A percentile compares a stretch with the other conserved stretches of the same genome.
Conservation (phyloP, 495 filamentous ascomycete genomes). For the Podospora sp. region DNA sequence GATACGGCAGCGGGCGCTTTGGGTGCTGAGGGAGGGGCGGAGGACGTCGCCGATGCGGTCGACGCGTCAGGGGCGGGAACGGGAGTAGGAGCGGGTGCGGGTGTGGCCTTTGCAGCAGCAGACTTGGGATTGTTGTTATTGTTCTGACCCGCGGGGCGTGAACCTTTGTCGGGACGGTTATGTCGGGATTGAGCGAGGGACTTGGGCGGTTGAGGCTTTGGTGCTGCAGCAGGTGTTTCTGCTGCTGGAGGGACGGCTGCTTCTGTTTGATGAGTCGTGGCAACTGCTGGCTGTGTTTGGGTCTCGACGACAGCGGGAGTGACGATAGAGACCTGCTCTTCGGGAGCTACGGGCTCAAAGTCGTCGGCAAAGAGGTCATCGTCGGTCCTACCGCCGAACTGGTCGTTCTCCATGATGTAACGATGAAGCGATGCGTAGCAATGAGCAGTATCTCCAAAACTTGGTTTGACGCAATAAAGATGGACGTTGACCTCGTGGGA, state of each 20-base stretch:
- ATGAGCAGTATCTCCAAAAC: not conserved
- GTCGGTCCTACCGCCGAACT: constrained; percentile 54
- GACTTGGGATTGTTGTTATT: constrained; percentile 15
- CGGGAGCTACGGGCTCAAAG: constrained; percentile 45
- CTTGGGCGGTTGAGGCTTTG: constrained; percentile 17
- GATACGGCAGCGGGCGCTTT: constrained; percentile 12
- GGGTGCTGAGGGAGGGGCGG: constrained; percentile 5
- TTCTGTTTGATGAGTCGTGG: not conserved
- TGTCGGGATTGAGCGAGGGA: constrained; percentile 48
- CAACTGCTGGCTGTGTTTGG: not conserved
- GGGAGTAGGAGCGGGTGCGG: not conserved
- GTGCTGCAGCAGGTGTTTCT: not conserved
- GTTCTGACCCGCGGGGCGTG: constrained; percentile 30
- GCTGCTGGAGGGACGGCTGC: not conserved
- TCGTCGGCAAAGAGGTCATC: constrained; percentile 56
- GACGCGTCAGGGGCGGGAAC: constrained; percentile 3
- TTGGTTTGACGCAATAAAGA: not conserved
- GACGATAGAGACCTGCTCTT: constrained; percentile 19
- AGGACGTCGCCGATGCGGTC: not conserved
- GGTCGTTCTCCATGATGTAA: constrained; percentile 38
- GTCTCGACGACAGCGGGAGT: not conserved
- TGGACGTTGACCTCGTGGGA: not conserved
- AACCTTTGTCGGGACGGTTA: constrained; percentile 26
- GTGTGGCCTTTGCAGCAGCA: not conserved
- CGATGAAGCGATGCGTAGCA: not conserved